Conservation (phyloP, 2,329 filamentous ascomycete species). For the Teratosphaeria destructans region DNA sequence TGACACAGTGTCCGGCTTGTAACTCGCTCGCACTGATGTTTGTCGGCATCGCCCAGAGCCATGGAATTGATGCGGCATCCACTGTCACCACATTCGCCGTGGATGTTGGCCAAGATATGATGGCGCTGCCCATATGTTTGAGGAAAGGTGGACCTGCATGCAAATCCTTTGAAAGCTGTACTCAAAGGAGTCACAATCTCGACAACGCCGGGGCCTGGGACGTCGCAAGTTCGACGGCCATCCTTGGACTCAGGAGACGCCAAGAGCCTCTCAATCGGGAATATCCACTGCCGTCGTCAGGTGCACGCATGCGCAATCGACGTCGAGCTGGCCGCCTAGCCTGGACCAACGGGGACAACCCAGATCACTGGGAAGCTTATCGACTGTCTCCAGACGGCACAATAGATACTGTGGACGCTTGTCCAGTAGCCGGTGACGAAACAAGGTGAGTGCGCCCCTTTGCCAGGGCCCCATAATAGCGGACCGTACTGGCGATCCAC, state of each 20-base stretch:
- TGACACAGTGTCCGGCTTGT: constrained; percentile 39
- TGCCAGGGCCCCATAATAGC: background rate
- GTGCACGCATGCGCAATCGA: constrained; percentile 1
- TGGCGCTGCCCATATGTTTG: constrained; percentile 44
- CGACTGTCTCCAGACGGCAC: constrained; percentile 38
- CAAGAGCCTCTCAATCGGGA: background rate
- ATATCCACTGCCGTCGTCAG: background rate
- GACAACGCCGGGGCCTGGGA: constrained; percentile 58
- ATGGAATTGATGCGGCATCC: background rate
- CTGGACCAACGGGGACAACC: constrained; percentile 6
- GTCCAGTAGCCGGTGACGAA: background rate
- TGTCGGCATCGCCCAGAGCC: constrained; percentile 45
- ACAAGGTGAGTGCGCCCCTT: background rate
- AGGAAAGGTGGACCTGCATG: constrained; percentile 29
- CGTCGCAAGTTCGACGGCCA: constrained; percentile 47
- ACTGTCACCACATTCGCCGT: constrained; percentile 37
- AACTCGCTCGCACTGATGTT: constrained; percentile 48
- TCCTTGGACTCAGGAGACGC: constrained; percentile 52
- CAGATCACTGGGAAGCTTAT: constrained; percentile 43
- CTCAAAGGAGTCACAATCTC: constrained; percentile 44
- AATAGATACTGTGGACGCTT: constrained; percentile 28
- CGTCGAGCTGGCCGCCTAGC: background rate
- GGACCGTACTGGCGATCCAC: background rate
- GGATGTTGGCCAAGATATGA: constrained; percentile 39
- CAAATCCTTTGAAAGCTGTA: constrained; percentile 30